A percentile compares a stretch with the other conserved stretches of the same genome.
Conservation (phyloP, 768 basidiomycete species). For the Dentipellis fragilis region DNA sequence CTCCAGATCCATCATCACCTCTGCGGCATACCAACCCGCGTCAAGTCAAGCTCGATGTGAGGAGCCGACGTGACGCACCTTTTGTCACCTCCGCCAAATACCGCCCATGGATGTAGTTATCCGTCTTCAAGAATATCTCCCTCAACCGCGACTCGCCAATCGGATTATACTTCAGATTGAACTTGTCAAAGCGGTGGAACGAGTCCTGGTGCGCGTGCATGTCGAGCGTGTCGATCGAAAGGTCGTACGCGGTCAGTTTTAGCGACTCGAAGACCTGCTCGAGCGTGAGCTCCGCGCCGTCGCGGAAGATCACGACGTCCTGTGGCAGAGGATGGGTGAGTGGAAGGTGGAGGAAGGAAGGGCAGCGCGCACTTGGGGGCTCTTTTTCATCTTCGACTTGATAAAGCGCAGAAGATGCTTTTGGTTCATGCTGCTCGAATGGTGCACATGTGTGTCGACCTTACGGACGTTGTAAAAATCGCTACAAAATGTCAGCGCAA, state of each 20-base stretch:
- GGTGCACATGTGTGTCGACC: slow-evolving; percentile 98
- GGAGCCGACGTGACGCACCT: slow-evolving; percentile 34
- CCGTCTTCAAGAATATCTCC: slow-evolving; percentile 98
- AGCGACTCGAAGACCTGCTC: slow-evolving; percentile 94
- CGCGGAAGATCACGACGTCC: slow-evolving; percentile 95
- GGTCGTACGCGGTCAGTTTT: slow-evolving; percentile 90
- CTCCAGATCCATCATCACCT: slow-evolving; percentile 95
- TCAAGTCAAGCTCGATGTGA: neutral
- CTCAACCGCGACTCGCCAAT: slow-evolving; percentile 90
- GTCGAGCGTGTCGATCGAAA: slow-evolving; percentile 97
- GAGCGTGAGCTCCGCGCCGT: slow-evolving; percentile 80
- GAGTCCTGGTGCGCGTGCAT: slow-evolving; percentile 99
- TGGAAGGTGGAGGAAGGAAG: neutral
- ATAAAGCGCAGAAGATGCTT: slow-evolving; percentile 98
- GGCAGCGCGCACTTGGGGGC: slow-evolving; percentile 60
- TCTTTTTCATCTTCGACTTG: slow-evolving; percentile 95
- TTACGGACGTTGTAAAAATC: slow-evolving; percentile 98
- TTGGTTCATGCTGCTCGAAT: slow-evolving; percentile 99
- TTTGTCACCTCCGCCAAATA: slow-evolving; percentile 93
- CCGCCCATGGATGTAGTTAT: slow-evolving; percentile 85
- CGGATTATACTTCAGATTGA: slow-evolving; percentile 95
- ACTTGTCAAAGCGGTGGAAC: slow-evolving; percentile 98
- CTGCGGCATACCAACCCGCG: slow-evolving; percentile 29
- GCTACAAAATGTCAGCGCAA: slow-evolving; percentile 30
- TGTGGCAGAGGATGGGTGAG: slow-evolving; percentile 20